These are phyloP conservation scores for Trypanosoma scelopori DNA, from an alignment of 208 protist genomes.

Conservation along the genomic window DNA sequence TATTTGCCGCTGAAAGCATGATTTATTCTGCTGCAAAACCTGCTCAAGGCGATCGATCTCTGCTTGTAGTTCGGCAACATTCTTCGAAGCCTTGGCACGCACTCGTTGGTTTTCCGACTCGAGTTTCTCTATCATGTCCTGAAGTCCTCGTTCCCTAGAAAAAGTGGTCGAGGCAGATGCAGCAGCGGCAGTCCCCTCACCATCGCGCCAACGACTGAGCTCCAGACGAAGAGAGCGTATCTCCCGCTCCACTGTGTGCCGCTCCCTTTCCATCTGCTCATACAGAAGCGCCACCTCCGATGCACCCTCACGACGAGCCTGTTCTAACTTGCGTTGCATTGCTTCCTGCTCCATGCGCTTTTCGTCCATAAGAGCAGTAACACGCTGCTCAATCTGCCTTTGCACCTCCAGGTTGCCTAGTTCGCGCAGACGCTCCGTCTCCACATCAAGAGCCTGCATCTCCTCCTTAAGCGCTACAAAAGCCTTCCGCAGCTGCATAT, in stretches of 20 bases:
- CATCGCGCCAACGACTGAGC: conserved; percentile 16
- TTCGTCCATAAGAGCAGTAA: conserved; percentile 11
- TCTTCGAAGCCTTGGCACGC: conserved; percentile 2
- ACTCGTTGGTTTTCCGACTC: conserved; percentile 11
- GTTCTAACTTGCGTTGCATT: conserved; percentile 18
- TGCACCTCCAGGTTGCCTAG: conserved; percentile 2
- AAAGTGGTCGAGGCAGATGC: background rate
- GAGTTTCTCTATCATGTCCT: conserved; percentile 8
- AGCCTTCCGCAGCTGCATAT: conserved; percentile 14
- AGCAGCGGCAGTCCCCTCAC: background rate
- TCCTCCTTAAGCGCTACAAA: conserved; percentile 24
- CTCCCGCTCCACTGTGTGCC: conserved; percentile 2
- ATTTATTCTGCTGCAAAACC: conserved; percentile 6
- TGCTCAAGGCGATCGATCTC: conserved; percentile 14
- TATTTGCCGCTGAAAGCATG: conserved; percentile 7
- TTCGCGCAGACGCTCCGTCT: conserved; percentile 25
- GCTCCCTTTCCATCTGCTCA: conserved; percentile 15
- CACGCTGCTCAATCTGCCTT: background rate
- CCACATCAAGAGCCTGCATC: conserved; percentile 23
- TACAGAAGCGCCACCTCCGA: conserved; percentile 5
- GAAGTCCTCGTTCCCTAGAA: background rate
- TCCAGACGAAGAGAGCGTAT: conserved; percentile 20
- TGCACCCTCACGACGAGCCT: conserved; percentile 13
- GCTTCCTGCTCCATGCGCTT: conserved; percentile 10
- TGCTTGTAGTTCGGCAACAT: conserved; percentile 7